Evolutionary conservation across 306 rosid genomes (phyloP).

Genomic region (Mimosa pudica): DNA sequence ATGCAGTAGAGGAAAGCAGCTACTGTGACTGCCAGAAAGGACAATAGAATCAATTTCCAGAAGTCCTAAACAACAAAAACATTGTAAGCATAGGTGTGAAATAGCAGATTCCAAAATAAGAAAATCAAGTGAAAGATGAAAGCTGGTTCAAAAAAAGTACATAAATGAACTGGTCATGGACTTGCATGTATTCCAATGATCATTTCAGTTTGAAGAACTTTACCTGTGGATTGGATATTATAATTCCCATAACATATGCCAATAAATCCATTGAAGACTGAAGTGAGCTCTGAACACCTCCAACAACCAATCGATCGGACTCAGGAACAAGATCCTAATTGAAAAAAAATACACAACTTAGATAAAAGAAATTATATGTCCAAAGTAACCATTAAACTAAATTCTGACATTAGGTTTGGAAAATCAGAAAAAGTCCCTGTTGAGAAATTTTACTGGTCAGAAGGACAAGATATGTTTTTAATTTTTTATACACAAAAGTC

Average conservation of each 20-base stretch:
- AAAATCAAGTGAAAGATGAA: neutral
- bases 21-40: slow-evolving; percentile 60
- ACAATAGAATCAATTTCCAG: slow-evolving; percentile 64
- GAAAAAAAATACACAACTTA: slow-evolving; percentile 18
- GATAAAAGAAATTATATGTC: neutral
- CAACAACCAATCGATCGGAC: slow-evolving; percentile 77
- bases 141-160: neutral
- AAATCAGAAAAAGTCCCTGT: too few species aligned
- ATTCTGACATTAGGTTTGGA: neutral
- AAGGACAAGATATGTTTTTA: too few species aligned
- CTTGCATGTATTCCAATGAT: neutral
- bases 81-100: slow-evolving; percentile 15
- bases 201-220: slow-evolving; percentile 20
- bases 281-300: slow-evolving; percentile 87
- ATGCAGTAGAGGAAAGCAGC: slow-evolving; percentile 68
- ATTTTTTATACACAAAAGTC: too few species aligned
- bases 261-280: slow-evolving; percentile 77
- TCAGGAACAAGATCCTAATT: slow-evolving; percentile 71
- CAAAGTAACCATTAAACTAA: neutral
- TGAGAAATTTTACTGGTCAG: too few species aligned
- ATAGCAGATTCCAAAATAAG: slow-evolving; percentile 18
- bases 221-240: slow-evolving; percentile 81
- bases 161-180: neutral
- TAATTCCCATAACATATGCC: slow-evolving; percentile 82
- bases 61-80: slow-evolving; percentile 60